Evolutionary conservation across 495 filamentous ascomycete genomes (phyloP), one percentile per base, ranked within the genome.

Genomic region (Neurospora intermedia): DNA sequence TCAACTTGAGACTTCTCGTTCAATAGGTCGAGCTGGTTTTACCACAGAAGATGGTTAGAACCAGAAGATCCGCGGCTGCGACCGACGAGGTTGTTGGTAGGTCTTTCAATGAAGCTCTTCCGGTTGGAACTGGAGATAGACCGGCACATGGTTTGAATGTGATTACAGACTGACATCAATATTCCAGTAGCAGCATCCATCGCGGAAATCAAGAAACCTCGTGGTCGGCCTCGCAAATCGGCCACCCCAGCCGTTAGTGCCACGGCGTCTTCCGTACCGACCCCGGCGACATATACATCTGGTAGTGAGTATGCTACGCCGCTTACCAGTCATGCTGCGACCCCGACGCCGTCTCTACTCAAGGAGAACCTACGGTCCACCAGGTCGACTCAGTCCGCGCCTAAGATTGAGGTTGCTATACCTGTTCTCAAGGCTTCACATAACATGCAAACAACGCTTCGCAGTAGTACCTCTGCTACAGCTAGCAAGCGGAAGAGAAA

Each of bases 241-340:
- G 54, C 54, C 54, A 62, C 45, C 38, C 20, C 43, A 41, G 41
- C 70, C 46, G 74, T 69, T 20, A 70, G 59, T 70, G 43, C 74
- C 23, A 69, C 72, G 20, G 74, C 78, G 15, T 85, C 86, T 10
- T 80, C 83, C 0, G 77, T 77, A 2, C 75, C 80, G 9, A 86
- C 86, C 7, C 79, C 81, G 0, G 73, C 77, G 48, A 78, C 83
- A 16, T 79, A 74, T 23, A 77, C 76, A 4, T 87, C 86, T 1
- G 88, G 85, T 8, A 89, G 85, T 70, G 90, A 88, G 39, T 90
- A 88, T 76, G 89, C 89, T 54, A 97, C 94, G 6, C 93, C 93
- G 10, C 90, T 88, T 27, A 97, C 93, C 15, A 96, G 92, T 78
- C 85, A 88, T 73, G 82, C 84, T 39, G 86, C 85, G 6, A 92